A percentile compares a stretch with the other conserved stretches of the same genome.
These are phyloP conservation scores for Botrytis paeoniae DNA, from an alignment of 2,329 filamentous ascomycete genomes.

Conservation along the genomic window DNA sequence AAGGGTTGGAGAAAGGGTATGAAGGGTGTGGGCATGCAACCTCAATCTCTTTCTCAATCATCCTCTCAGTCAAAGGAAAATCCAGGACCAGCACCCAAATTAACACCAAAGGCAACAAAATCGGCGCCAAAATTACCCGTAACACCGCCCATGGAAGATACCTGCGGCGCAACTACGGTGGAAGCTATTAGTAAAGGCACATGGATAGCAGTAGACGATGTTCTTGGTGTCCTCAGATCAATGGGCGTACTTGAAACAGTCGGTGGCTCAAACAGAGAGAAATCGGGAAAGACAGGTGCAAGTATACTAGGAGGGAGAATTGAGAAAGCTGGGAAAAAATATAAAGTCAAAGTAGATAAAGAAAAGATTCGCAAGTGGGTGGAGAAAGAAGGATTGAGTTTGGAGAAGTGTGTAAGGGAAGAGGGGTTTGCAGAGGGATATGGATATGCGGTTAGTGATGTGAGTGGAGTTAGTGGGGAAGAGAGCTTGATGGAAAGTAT, in stretches of 20 bases:
- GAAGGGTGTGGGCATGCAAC: slow-evolving; percentile 18
- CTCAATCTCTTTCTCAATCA: neutral
- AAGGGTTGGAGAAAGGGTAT: slow-evolving; percentile 20
- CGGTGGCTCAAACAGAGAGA: slow-evolving; percentile 39
- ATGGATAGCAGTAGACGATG: slow-evolving; percentile 83
- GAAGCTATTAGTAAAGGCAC: slow-evolving; percentile 72
- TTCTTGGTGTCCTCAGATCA: slow-evolving; percentile 70
- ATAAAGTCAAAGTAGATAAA: slow-evolving; percentile 52
- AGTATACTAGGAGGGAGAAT: slow-evolving; percentile 23
- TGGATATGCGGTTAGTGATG: slow-evolving; percentile 43
- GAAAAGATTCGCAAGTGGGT: slow-evolving; percentile 59
- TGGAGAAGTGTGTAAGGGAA: slow-evolving; percentile 67
- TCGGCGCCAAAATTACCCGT: neutral
- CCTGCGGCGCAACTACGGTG: slow-evolving; percentile 40
- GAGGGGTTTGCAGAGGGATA: slow-evolving; percentile 72
- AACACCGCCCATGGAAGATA: neutral
- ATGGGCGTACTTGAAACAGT: slow-evolving; percentile 71
- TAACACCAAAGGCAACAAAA: neutral
- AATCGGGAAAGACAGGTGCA: slow-evolving; percentile 39
- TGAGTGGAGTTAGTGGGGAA: slow-evolving; percentile 24
- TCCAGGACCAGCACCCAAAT: neutral
- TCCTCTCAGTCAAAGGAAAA: neutral
- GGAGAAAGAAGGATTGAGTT: slow-evolving; percentile 67
- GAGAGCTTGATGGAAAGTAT: slow-evolving; percentile 9
- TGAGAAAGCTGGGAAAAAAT: slow-evolving; percentile 41